Evolutionary conservation across 441 rosid species (phyloP), one percentile per base, ranked within the genome.

Genomic region (Erysimum pusillum): DNA sequence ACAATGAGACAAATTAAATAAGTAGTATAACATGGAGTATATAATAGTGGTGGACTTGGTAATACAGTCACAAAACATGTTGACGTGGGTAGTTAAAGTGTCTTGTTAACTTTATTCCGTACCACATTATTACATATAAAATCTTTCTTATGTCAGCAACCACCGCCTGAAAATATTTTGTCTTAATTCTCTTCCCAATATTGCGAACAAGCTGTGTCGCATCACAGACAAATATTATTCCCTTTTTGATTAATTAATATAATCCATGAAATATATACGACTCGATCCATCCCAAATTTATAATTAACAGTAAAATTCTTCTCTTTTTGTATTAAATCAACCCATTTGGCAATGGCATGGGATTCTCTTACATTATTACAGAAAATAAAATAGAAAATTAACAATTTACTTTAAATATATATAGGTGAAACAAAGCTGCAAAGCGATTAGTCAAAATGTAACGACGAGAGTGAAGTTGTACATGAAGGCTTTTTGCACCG

Each of bases 391-490:
- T 20, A 9, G 53, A 62, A 44, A 49, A 60, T 5, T 15, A 34
- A 78, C 34, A 67, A 34, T 67, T 73, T 28, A 51, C 11, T n/a
- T 28, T 5, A 5, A 36, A 28, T 31, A 10, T 76, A 66, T 51
- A 51, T 35, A 94, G 98, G 88, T 90, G 52, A 90, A 82, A 73
- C 80, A 87, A 68, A 87, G 80, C 63, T 80, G 84, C 68, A 81
- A 80, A 69, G 73, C 56, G 49, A 76, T 87, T 7, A 83, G 83
- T 12, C 92, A 85, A 48, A 90, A 87, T 76, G 62, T 82, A 46
- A 80, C 91, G 1, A 83, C 83, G 18, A 84, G 97, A 85, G 79
- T 92, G 74, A 85, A 85, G 67, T 85, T 90, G 14, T 87, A 79
- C 59, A 85, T 84, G 63, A 88, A 86, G 48, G 97, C 97, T 45